Evolutionary conservation across 1,284 basidiomycete genomes (phyloP).

Genomic region (Puccinia triticina): DNA sequence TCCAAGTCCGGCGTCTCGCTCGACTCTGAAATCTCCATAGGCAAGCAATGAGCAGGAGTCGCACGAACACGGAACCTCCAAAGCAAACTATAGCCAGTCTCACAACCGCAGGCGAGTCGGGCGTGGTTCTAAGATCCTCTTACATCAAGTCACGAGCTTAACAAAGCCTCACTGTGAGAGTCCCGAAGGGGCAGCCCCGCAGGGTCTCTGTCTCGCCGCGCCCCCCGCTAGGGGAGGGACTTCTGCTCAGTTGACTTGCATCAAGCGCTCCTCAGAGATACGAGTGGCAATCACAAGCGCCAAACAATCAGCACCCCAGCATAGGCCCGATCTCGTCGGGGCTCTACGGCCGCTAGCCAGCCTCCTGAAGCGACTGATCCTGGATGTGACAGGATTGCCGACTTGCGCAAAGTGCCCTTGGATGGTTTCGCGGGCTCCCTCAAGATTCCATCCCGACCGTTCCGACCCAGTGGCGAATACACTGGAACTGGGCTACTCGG

Average conservation of each 20-base stretch:
- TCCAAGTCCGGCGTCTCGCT: conserved; percentile 33
- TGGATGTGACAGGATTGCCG: conserved; percentile 59
- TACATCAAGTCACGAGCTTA: too few relatives aligned
- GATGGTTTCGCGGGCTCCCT: conserved; percentile 52
- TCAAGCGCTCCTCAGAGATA: conserved; percentile 36
- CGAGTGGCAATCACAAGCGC: conserved; percentile 33
- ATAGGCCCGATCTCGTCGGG: neutral
- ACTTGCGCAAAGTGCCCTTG: conserved; percentile 59
- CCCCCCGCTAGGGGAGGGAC: too few relatives aligned
- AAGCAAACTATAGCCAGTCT: neutral
- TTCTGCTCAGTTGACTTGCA: too few relatives aligned
- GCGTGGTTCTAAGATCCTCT: conserved; percentile 24
- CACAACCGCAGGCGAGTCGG: neutral
- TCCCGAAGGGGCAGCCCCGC: too few relatives aligned
- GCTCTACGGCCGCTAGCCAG: neutral
- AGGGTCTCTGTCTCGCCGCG: too few relatives aligned
- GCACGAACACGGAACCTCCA: neutral
- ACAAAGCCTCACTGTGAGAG: too few relatives aligned
- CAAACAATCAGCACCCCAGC: conserved; percentile 39
- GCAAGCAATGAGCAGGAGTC: neutral
- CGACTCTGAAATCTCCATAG: conserved; percentile 30
- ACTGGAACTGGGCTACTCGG: neutral
- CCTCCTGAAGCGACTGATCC: conserved; percentile 45
- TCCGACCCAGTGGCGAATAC: neutral
- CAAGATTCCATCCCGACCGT: conserved; percentile 9